Conservation (phyloP, 495 filamentous ascomycete species). For the Mytilinidion resinicola region DNA sequence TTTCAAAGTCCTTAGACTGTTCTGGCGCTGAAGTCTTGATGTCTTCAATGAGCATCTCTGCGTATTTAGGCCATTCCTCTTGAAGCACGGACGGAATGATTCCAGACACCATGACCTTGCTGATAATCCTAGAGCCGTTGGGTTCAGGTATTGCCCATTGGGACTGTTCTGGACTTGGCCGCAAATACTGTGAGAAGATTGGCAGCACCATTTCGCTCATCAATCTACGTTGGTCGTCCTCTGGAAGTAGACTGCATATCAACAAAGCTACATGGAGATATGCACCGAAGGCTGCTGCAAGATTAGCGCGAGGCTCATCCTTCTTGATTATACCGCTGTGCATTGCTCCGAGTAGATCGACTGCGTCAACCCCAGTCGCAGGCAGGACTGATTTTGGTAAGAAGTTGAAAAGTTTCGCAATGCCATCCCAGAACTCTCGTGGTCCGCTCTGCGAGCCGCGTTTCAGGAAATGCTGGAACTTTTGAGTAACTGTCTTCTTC, state of each 20-base stretch:
- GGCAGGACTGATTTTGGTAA: slow-evolving; percentile 53
- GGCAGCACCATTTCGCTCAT: slow-evolving; percentile 48
- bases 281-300: slow-evolving; percentile 59
- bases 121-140: slow-evolving; percentile 38
- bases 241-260: slow-evolving; percentile 42
- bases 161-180: slow-evolving; percentile 38
- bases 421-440: slow-evolving; percentile 61
- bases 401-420: slow-evolving; percentile 52
- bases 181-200: slow-evolving; percentile 53
- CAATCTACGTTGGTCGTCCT: slow-evolving; percentile 46
- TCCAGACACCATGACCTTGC: slow-evolving; percentile 37
- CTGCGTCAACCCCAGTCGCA: slow-evolving; percentile 42
- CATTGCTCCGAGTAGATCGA: slow-evolving; percentile 56
- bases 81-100: slow-evolving; percentile 36
- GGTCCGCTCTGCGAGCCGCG: slow-evolving; percentile 73
- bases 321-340: slow-evolving; percentile 62
- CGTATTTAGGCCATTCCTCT: slow-evolving; percentile 49
- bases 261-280: slow-evolving; percentile 58
- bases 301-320: slow-evolving; percentile 65
- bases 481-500: slow-evolving; percentile 59
- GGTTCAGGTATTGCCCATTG: slow-evolving; percentile 47
- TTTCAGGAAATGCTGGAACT: slow-evolving; percentile 67
- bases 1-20: slow-evolving; percentile 64
- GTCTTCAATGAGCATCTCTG: slow-evolving; percentile 50
- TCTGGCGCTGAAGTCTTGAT: slow-evolving; percentile 68